These are phyloP conservation scores for Endothia cerciana DNA, from an alignment of 2,329 filamentous ascomycete species.

Conservation along the genomic window DNA sequence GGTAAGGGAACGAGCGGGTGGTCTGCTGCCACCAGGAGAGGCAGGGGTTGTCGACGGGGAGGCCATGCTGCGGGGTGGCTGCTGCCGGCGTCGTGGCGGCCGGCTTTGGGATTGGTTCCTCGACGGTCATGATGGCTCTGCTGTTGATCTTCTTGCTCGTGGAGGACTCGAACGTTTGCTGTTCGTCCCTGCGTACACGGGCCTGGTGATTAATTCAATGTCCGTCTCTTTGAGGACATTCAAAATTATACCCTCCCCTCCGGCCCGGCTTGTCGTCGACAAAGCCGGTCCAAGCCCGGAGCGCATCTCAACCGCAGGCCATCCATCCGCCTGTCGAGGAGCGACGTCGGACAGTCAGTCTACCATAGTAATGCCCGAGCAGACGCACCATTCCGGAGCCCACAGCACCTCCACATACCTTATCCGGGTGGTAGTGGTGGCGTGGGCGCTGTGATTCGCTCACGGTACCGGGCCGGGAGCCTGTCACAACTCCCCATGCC, in stretches of 20 bases:
- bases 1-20: slow-evolving; percentile 46
- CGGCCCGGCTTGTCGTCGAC: no score
- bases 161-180: no score
- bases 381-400: not conserved
- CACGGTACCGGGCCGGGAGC: no score
- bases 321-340: not conserved
- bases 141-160: not conserved
- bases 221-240: no score
- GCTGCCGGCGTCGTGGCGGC: not conserved
- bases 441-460: no score
- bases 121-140: slow-evolving; percentile 1
- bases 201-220: no score
- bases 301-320: not conserved
- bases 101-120: not conserved
- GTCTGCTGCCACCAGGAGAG: slow-evolving; percentile 47
- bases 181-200: no score
- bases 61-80: slow-evolving; percentile 2
- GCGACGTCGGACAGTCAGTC: slow-evolving; percentile 8
- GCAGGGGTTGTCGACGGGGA: slow-evolving; percentile 27
- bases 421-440: no score
- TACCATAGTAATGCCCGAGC: not conserved
- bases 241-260: no score
- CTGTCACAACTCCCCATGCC: not conserved
- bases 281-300: not conserved
- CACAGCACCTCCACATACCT: no score